A percentile compares a stretch with the other conserved stretches of the same genome.
Evolutionary conservation across 805 yeast species (phyloP).

Genomic region (Yamadazyma takamatsuzukensis): DNA sequence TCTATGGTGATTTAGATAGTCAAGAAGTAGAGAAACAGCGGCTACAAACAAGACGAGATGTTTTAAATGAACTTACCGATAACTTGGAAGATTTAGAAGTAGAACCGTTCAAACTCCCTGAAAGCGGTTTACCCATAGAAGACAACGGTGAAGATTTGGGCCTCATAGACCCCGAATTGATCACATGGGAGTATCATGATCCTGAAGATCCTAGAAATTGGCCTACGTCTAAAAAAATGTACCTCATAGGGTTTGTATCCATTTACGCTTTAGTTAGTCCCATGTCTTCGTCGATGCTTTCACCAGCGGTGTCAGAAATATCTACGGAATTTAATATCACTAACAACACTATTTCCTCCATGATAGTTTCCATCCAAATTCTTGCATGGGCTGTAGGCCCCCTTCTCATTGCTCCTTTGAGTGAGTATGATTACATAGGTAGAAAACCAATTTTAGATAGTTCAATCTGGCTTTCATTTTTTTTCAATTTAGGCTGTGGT

Average conservation of each 20-base stretch:
- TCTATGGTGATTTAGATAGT: constrained; percentile 28
- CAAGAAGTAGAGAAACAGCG: constrained; percentile 29
- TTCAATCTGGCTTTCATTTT: constrained; percentile 46
- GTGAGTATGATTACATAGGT: constrained; percentile 58
- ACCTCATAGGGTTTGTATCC: constrained; percentile 45
- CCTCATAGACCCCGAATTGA: constrained; percentile 58
- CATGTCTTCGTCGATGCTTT: constrained; percentile 56
- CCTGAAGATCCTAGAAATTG: constrained; percentile 65
- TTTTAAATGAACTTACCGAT: constrained; percentile 22
- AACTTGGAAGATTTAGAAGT: constrained; percentile 14
- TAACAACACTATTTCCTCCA: constrained; percentile 40
- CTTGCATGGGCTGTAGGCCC: constrained; percentile 71
- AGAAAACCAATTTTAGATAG: constrained; percentile 51
- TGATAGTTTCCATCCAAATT: constrained; percentile 63
- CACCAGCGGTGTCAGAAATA: constrained; percentile 56
- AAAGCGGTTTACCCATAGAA: constrained; percentile 27
- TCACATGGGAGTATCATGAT: constrained; percentile 64
- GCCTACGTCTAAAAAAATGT: constrained; percentile 39
- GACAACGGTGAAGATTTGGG: constrained; percentile 53
- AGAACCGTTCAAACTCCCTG: constrained; percentile 16
- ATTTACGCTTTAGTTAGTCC: constrained; percentile 58
- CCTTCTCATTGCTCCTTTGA: constrained; percentile 60
- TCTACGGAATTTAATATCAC: constrained; percentile 41
- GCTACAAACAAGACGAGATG: constrained; percentile 27
- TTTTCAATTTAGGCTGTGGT: constrained; percentile 59